Evolutionary conservation across 2,329 filamentous ascomycete genomes (phyloP).

Genomic region (Elsinoe fawcettii): DNA sequence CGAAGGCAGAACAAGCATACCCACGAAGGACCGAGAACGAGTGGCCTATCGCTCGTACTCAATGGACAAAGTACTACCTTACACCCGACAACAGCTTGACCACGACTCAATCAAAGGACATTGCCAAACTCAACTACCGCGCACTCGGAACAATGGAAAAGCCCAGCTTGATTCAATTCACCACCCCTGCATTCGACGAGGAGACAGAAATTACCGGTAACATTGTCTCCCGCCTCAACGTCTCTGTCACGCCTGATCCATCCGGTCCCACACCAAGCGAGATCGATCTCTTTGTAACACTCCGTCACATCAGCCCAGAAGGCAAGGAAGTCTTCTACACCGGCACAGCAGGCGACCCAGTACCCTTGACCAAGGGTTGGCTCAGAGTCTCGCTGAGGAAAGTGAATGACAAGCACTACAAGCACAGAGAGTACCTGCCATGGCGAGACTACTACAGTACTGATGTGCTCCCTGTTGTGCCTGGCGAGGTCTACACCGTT

Average conservation of each 20-base stretch:
- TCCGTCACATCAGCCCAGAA: conserved; percentile 49
- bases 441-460: conserved; percentile 51
- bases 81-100: conserved; percentile 40
- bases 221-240: conserved; percentile 54
- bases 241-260: conserved; percentile 43
- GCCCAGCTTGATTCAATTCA: conserved; percentile 50
- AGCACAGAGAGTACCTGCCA: conserved; percentile 48
- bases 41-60: conserved; percentile 59
- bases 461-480: conserved; percentile 49
- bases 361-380: conserved; percentile 59
- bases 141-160: conserved; percentile 51
- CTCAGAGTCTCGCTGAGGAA: conserved; percentile 52
- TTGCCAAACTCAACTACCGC: conserved; percentile 46
- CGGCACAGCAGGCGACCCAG: conserved; percentile 55
- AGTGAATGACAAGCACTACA: conserved; percentile 43
- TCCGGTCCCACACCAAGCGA: conserved; percentile 41
- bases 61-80: conserved; percentile 55
- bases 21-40: conserved; percentile 48
- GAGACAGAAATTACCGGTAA: conserved; percentile 64
- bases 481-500: conserved; percentile 50
- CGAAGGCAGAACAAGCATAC: conserved; percentile 48
- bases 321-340: conserved; percentile 57
- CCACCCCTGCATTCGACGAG: conserved; percentile 46
- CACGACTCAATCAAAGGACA: conserved; percentile 24
- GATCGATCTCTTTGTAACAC: conserved; percentile 56